phyloP scores from a whole-genome alignment of 352 stramenopile species.

The Phytophthora rubi region DNA sequence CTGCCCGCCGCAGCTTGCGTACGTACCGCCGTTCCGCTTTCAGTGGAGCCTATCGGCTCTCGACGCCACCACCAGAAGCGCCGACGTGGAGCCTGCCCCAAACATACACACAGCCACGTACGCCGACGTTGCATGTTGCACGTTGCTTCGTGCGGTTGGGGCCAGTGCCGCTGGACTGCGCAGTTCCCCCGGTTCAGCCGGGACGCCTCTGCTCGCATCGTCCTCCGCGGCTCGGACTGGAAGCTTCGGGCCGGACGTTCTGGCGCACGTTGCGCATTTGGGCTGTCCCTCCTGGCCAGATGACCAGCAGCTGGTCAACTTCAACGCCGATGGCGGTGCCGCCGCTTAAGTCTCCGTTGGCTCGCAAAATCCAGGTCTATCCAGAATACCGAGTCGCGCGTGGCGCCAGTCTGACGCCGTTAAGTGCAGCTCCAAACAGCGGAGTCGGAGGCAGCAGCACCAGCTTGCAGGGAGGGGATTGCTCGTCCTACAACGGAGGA shows the following conservation, averaged over 20 bases:
- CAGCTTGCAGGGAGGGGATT: neutral
- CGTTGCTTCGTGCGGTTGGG: constrained; percentile 22
- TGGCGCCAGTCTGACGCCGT: neutral
- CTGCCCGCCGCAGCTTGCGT: neutral
- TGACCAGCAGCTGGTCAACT: constrained; percentile 28
- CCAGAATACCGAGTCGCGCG: neutral
- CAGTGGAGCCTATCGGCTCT: constrained; percentile 14
- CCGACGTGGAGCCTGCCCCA: constrained; percentile 1
- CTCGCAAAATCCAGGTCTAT: neutral
- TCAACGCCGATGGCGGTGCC: constrained; percentile 14
- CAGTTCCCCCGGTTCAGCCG: constrained; percentile 18
- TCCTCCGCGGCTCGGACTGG: neutral
- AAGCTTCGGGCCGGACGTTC: constrained; percentile 11
- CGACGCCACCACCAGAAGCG: constrained; percentile 11
- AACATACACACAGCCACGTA: constrained; percentile 8
- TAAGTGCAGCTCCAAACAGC: neutral
- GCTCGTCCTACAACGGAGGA: neutral
- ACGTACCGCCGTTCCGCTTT: constrained; percentile 19
- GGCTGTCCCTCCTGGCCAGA: constrained; percentile 35
- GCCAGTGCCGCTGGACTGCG: constrained; percentile 25
- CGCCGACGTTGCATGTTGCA: constrained; percentile 30
- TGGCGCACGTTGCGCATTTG: constrained; percentile 31
- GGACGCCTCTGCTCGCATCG: constrained; percentile 19
- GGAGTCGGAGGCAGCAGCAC: neutral
- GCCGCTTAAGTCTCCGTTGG: neutral